phyloP scores from a whole-genome alignment of 805 yeast genomes.

The Candida krabiensis region DNA sequence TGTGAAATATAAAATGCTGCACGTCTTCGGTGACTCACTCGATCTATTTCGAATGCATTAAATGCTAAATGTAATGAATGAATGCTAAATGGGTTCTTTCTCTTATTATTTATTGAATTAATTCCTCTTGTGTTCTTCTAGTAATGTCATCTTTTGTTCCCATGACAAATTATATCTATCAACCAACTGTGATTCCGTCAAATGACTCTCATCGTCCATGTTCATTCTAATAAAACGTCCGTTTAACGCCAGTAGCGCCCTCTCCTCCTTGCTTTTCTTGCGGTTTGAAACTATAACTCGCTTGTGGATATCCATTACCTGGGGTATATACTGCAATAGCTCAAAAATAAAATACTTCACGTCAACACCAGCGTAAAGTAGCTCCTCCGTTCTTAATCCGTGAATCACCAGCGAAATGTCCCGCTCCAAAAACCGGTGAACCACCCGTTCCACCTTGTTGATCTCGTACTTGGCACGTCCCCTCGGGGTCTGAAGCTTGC shows the following conservation, averaged over 20 bases:
- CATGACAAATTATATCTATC: background rate
- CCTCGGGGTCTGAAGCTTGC: background rate
- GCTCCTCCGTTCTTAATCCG: constrained; percentile 5
- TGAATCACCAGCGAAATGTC: constrained; percentile 3
- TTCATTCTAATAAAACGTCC: background rate
- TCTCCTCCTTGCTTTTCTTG: constrained; percentile 2
- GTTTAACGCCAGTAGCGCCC: constrained; percentile 2
- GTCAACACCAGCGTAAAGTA: constrained; percentile 5
- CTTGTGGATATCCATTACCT: background rate
- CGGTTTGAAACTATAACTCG: background rate
- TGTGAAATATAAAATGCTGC: too few relatives aligned
- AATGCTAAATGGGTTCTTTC: too few relatives aligned
- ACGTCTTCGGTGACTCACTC: too few relatives aligned
- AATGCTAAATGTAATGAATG: too few relatives aligned
- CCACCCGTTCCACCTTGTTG: constrained; percentile 5
- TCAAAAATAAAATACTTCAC: constrained; percentile 7
- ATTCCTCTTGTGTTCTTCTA: too few relatives aligned
- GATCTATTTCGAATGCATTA: too few relatives aligned
- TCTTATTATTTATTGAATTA: too few relatives aligned
- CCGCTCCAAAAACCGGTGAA: constrained; percentile 1
- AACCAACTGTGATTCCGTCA: background rate
- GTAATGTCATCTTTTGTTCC: background rate
- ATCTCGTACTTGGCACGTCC: background rate
- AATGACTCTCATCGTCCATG: background rate
- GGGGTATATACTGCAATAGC: constrained; percentile 1